Evolutionary conservation across 345 rosid genomes (phyloP).

Genomic region (Salix udensis): DNA sequence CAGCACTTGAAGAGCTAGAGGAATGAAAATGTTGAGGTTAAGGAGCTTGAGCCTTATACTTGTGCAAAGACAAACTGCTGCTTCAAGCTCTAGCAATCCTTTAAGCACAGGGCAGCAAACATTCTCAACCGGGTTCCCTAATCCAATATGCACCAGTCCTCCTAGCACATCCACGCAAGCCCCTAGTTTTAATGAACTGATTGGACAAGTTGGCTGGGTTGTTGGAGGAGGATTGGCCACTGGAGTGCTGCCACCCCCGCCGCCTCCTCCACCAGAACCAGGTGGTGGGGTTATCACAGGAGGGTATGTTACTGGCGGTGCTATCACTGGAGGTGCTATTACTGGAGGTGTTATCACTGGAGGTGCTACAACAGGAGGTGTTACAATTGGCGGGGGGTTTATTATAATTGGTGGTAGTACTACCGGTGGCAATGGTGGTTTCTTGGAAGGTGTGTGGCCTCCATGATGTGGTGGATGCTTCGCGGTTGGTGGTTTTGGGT

Average conservation of each 20-base stretch:
- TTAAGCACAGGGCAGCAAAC: slow-evolving; percentile 38
- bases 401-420: slow-evolving; percentile 39
- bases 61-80: slow-evolving; percentile 44
- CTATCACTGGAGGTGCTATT: slow-evolving; percentile 34
- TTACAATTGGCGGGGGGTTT: slow-evolving; percentile 24
- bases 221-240: slow-evolving; percentile 13
- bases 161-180: slow-evolving; percentile 43
- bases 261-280: slow-evolving; percentile 19
- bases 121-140: slow-evolving; percentile 41
- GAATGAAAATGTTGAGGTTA: slow-evolving; percentile 38
- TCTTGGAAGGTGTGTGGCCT: slow-evolving; percentile 41
- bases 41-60: slow-evolving; percentile 40
- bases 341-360: slow-evolving; percentile 41
- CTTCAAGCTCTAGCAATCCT: slow-evolving; percentile 48
- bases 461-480: slow-evolving; percentile 57
- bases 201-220: slow-evolving; percentile 33
- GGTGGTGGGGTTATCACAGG: slow-evolving; percentile 34
- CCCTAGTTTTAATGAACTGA: slow-evolving; percentile 40
- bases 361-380: slow-evolving; percentile 40
- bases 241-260: slow-evolving; percentile 43
- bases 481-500: slow-evolving; percentile 36
- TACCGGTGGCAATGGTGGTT: slow-evolving; percentile 20
- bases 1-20: slow-evolving; percentile 42
- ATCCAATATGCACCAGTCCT: slow-evolving; percentile 37
- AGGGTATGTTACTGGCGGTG: slow-evolving; percentile 7